Base-by-base conservation (phyloP, 129 eudicot genomes). In the Calendula officinalis region DNA sequence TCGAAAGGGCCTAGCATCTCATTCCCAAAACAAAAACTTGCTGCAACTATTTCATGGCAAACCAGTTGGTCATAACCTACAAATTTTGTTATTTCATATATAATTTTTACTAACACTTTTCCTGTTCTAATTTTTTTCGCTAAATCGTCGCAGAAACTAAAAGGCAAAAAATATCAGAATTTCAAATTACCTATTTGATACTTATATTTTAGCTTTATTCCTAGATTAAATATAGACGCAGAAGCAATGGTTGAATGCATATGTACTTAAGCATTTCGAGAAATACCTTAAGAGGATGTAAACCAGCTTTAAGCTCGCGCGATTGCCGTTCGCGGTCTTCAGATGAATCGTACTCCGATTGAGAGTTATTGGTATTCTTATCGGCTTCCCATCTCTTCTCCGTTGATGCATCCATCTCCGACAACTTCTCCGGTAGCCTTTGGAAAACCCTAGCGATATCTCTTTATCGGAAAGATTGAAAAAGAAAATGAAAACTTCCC, bases 241-340 rank as follows among this genome's bases (percentile, higher is more conserved):
- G 39, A 60, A 39, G 5, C 8, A 40, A 38, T 10, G 47, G 10
- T 12, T 38, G 5, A 22, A 43, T 6, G 43, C 9, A 27, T 13
- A 55, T 13, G 5, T 5, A 10, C 11, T 34, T 17, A 64, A 34
- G 33, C 34, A 17, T 15, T 36, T 27, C 3, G 30, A 46, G 30
- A 57, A 6, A 35, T 30, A 89, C 97, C 87, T 82, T 85, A 71
- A 89, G 97, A 63, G 97, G 97, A 67, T 89, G 94, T 27, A 89
- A 69, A 48, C 97, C 97, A 48, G 90, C 90, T 81, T 85, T 89
- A 67, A 89, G 87, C 17, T 89, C 97, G 34, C 89, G 85, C 13
- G 90, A 71, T 50, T 80, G 86, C 15, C 96, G 96, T 52, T 89
- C 86, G 44, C 85, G 84, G 45, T 81, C 94, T 53, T 85, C 97